Evolutionary conservation across 768 basidiomycete species (phyloP), one percentile per base, ranked within the genome.

Genomic region (Thelephora aurantiotincta): DNA sequence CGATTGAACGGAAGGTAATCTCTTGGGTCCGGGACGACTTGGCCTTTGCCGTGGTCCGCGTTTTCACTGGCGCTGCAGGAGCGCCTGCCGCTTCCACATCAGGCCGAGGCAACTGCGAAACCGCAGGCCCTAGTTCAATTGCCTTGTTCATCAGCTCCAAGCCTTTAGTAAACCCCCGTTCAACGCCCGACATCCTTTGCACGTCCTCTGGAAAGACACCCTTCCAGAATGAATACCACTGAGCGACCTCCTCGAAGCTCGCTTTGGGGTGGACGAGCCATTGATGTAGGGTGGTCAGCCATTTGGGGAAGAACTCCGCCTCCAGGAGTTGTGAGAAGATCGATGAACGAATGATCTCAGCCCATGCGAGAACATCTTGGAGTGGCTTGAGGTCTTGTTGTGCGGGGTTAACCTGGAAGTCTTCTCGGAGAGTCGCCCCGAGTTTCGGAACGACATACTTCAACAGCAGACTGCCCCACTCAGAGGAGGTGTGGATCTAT

Each of bases 211-310:
- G 74, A 61, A 97, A 90, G 35, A 72, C 58, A 2, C 64, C 63
- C 62, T 92, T 94, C 94, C 94, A 98, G 61, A 79, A 86, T 1
- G 72, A 73, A 61, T 82, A 96, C 96, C 96, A 99, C 50, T 84
- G 76, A 2, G 85, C 85, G 9, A 99, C 90, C 62, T 98, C 90
- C 55, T 85, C 88, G 55, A 90, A 84, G 65, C 79, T 92, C 57
- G 84, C 84, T 42, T 68, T 75, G 1, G 90, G 88, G 56, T 90
- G 86, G n/a, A 83, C 71, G 35, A 99, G 80, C 96, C 96, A 98
- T 41, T 89, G 64, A 58, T 93, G 82, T 19, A 99, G 68, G 18
- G 87, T 80, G 44, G 91, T 84, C 50, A 98, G 71, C 92, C 93
- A 99, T 60, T 96, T 94, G 3, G 91, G 88, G 74, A 97, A 97